Percentiles rank a stretch among this genome's conserved stretches.
phyloP scores from a whole-genome alignment of 2,329 filamentous ascomycete species.

The Neonectria sp. region DNA sequence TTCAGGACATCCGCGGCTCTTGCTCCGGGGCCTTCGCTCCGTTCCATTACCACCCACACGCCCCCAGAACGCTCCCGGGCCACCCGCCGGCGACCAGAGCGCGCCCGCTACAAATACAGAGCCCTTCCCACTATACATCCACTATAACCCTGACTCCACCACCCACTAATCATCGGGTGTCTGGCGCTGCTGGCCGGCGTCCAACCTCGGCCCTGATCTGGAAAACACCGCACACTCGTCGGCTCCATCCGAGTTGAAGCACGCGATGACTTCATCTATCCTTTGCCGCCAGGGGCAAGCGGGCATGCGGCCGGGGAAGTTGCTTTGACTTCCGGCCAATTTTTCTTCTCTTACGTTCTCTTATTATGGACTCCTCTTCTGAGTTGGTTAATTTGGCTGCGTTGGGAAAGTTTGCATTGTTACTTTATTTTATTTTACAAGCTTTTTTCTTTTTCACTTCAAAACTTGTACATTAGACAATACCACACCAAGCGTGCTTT shows the following conservation, averaged over 20 bases:
- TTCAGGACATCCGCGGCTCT: background rate
- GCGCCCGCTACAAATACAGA: background rate
- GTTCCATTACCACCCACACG: background rate
- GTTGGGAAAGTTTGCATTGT: constrained; percentile 14
- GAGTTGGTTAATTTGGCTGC: constrained; percentile 5
- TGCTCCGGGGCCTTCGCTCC: constrained; percentile 4
- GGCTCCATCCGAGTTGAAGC: background rate
- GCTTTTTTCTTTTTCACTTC: constrained; percentile 15
- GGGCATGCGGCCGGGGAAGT: background rate
- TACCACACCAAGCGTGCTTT: constrained; percentile 39
- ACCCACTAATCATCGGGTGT: background rate
- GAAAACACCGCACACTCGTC: background rate
- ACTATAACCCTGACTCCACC: background rate
- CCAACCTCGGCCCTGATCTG: constrained; percentile 1
- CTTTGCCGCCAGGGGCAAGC: background rate
- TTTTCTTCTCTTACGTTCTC: constrained; percentile 17
- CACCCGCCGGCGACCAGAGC: background rate
- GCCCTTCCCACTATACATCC: constrained; percentile 6
- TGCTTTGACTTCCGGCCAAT: constrained; percentile 5
- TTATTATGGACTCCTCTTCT: background rate
- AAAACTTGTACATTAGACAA: constrained; percentile 35
- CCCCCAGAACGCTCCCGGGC: background rate
- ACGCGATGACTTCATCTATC: constrained; percentile 3
- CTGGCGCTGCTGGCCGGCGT: constrained; percentile 12
- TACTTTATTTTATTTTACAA: background rate